Evolutionary conservation across 2,329 filamentous ascomycete species (phyloP).

Genomic region (Alternaria ventricosa): DNA sequence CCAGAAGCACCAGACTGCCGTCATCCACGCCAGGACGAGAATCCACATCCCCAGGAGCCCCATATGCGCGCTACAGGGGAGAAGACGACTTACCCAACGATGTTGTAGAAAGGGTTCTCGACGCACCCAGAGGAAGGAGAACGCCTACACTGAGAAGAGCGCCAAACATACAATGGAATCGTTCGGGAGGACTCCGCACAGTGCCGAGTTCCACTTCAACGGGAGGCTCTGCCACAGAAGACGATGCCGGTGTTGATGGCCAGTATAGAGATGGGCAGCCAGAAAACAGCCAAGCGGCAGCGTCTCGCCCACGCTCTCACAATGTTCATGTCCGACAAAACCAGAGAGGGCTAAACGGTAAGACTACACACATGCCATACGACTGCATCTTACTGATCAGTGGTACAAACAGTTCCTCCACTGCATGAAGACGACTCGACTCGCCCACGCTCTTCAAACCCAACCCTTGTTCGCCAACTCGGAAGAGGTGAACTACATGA

Average conservation of each 20-base stretch:
- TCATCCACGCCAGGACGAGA: not conserved
- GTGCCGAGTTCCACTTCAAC: not conserved
- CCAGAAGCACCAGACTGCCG: not conserved
- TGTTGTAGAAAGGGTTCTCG: not conserved
- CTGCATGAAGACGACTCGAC: not conserved
- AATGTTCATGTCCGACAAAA: not conserved
- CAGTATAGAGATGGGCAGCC: not conserved
- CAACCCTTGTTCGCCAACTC: not conserved
- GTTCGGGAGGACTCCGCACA: not conserved
- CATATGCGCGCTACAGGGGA: not conserved
- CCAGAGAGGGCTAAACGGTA: not conserved
- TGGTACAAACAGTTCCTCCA: not conserved
- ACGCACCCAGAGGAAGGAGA: not conserved
- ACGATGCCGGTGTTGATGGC: not conserved
- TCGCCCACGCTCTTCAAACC: not conserved
- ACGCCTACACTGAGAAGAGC: constrained; percentile 4
- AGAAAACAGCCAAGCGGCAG: not conserved
- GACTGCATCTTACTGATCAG: not conserved
- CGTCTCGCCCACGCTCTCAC: not conserved
- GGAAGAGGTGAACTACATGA: not conserved
- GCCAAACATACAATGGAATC: constrained; percentile 1
- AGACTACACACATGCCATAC: not conserved
- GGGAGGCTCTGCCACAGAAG: not conserved
- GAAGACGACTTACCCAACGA: not conserved
- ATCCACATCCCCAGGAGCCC: not conserved